Conservation (phyloP, 495 filamentous ascomycete species). For the Penicillium subrubescens region DNA sequence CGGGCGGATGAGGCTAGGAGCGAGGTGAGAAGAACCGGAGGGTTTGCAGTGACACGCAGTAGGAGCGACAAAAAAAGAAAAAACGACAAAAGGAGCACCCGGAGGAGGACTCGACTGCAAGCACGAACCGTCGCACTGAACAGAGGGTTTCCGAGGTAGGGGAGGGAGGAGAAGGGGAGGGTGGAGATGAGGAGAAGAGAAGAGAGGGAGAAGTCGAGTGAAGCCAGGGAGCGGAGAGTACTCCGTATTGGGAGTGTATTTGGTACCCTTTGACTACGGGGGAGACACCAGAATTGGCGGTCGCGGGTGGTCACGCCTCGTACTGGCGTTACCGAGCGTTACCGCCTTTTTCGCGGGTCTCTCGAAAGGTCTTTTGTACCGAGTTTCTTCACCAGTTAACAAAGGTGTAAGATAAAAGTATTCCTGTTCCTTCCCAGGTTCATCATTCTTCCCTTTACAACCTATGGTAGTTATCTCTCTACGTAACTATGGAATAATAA, state of each 20-base stretch:
- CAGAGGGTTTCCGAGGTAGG: slow-evolving; percentile 16
- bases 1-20: slow-evolving; percentile 5
- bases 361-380: not conserved
- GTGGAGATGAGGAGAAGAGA: slow-evolving; percentile 17
- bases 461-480: not conserved
- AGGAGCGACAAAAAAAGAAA: slow-evolving; percentile 13
- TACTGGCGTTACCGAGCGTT: slow-evolving; percentile 14
- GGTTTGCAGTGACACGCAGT: slow-evolving; percentile 13
- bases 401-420: not conserved
- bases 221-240: slow-evolving; percentile 28
- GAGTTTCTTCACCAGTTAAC: not conserved
- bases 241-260: slow-evolving; percentile 33
- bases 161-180: slow-evolving; percentile 17
- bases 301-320: slow-evolving; percentile 13
- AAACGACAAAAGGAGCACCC: slow-evolving; percentile 23
- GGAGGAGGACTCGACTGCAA: slow-evolving; percentile 32
- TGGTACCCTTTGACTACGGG: slow-evolving; percentile 13
- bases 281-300: slow-evolving; percentile 11
- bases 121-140: slow-evolving; percentile 23
- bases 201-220: slow-evolving; percentile 27
- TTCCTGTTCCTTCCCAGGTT: not conserved
- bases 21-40: slow-evolving; percentile 13
- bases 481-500: not conserved
- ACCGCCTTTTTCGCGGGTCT: not conserved
- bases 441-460: not conserved